These are phyloP conservation scores for Leccinum incarnatum DNA, from an alignment of 768 basidiomycete species.

Conservation along the genomic window DNA sequence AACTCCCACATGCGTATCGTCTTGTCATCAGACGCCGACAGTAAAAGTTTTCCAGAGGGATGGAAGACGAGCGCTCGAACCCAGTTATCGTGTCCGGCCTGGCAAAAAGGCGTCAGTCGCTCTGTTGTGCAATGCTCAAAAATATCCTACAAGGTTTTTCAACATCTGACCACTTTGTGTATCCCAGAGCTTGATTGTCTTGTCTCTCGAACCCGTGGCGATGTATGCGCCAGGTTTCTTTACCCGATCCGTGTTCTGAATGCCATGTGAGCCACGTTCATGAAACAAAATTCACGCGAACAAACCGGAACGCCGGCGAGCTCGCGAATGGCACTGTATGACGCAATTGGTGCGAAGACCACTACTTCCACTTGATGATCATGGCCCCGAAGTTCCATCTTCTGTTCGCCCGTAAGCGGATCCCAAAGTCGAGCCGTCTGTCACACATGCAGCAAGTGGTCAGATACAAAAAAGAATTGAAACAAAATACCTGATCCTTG, in stretches of 20 bases:
- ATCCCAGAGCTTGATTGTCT: constrained; percentile 92
- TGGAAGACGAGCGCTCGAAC: constrained; percentile 86
- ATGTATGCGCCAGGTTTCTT: constrained; percentile 59
- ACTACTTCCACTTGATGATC: constrained; percentile 84
- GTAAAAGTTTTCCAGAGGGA: constrained; percentile 82
- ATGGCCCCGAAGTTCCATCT: constrained; percentile 82
- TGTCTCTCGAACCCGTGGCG: constrained; percentile 86
- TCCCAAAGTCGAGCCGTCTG: constrained; percentile 82
- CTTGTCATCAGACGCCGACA: constrained; percentile 93
- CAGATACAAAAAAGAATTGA: neutral
- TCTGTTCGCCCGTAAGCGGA: constrained; percentile 67
- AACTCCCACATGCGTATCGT: constrained; percentile 91
- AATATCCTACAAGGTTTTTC: constrained; percentile 59
- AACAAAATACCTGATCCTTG: constrained; percentile 72
- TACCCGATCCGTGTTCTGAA: constrained; percentile 48
- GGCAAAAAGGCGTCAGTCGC: constrained; percentile 11
- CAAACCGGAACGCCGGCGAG: constrained; percentile 69
- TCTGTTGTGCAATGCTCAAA: neutral
- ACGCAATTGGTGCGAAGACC: constrained; percentile 73
- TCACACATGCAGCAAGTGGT: neutral
- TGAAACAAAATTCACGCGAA: constrained; percentile 8
- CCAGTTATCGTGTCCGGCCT: constrained; percentile 89
- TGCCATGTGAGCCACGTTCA: neutral
- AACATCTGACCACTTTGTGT: constrained; percentile 77
- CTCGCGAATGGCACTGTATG: constrained; percentile 75